A percentile compares a stretch with the other conserved stretches of the same genome.
Conservation (phyloP, 768 basidiomycete species). For the Suillus clintonianus region DNA sequence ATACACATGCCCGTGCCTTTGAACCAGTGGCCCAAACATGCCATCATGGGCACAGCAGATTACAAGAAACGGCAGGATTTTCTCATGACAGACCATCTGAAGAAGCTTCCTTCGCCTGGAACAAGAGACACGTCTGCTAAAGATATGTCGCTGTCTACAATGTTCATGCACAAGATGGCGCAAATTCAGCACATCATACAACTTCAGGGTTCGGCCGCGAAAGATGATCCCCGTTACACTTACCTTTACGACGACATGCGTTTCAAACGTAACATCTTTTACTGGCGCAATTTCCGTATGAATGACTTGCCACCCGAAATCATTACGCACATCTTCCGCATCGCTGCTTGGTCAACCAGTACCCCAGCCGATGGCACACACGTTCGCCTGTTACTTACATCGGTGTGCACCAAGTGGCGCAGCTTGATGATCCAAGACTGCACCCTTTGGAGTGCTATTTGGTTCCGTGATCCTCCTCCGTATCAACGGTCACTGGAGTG, state of each 20-base stretch:
- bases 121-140: constrained; percentile 1
- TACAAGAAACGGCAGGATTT: constrained; percentile 1
- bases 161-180: background rate
- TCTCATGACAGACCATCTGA: background rate
- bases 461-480: constrained; percentile 55
- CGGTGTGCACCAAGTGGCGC: constrained; percentile 62
- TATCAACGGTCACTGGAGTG: constrained; percentile 56
- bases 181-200: background rate
- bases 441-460: constrained; percentile 66
- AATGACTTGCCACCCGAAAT: constrained; percentile 69
- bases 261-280: constrained; percentile 24
- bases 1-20: background rate
- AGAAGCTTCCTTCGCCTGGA: background rate
- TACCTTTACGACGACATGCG: constrained; percentile 8
- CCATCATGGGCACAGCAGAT: background rate
- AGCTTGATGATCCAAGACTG: constrained; percentile 46
- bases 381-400: constrained; percentile 52
- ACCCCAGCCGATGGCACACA: constrained; percentile 36
- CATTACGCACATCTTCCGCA: constrained; percentile 62
- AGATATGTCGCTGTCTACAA: background rate
- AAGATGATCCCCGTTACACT: background rate
- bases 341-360: constrained; percentile 53
- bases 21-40: background rate
- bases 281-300: constrained; percentile 53
- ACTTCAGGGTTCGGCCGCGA: background rate